Conservation (phyloP, 1,284 basidiomycete genomes). For the Cryptococcus sp. region DNA sequence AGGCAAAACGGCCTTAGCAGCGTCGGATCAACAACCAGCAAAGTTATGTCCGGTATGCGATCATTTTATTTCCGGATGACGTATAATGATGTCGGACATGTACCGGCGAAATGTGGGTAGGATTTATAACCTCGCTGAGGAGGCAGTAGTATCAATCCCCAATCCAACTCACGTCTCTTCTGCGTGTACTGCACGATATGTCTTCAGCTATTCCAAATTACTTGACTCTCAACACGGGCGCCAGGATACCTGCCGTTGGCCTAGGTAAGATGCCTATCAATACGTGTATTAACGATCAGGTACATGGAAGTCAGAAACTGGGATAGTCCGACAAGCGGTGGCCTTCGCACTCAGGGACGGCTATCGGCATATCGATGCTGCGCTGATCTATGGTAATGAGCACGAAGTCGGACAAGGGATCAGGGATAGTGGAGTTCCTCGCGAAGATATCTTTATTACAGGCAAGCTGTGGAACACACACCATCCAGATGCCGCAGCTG, state of each 20-base stretch:
- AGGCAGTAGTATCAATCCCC: too few relatives aligned
- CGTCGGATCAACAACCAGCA: too few relatives aligned
- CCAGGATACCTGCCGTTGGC: constrained; percentile 65
- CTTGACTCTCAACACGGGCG: constrained; percentile 64
- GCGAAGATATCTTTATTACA: constrained; percentile 74
- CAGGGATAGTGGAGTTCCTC: constrained; percentile 67
- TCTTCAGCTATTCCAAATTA: constrained; percentile 43
- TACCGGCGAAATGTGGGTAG: too few relatives aligned
- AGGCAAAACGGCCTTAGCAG: too few relatives aligned
- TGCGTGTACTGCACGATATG: background rate
- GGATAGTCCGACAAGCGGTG: constrained; percentile 66
- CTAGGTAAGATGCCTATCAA: constrained; percentile 42
- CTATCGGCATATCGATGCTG: constrained; percentile 75
- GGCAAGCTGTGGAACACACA: constrained; percentile 60
- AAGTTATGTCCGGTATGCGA: background rate
- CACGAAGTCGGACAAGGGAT: constrained; percentile 80
- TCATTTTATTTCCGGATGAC: too few relatives aligned
- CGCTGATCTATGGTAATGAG: constrained; percentile 62
- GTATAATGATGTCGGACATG: too few relatives aligned
- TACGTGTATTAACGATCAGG: constrained; percentile 41
- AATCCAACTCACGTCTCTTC: too few relatives aligned
- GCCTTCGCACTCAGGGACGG: constrained; percentile 67
- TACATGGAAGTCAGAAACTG: constrained; percentile 73
- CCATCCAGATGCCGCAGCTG: constrained; percentile 59
- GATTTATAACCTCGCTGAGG: too few relatives aligned